Evolutionary conservation across 2,329 filamentous ascomycete genomes (phyloP), one percentile per base, ranked within the genome.

Genomic region (Diaporthe sp.): DNA sequence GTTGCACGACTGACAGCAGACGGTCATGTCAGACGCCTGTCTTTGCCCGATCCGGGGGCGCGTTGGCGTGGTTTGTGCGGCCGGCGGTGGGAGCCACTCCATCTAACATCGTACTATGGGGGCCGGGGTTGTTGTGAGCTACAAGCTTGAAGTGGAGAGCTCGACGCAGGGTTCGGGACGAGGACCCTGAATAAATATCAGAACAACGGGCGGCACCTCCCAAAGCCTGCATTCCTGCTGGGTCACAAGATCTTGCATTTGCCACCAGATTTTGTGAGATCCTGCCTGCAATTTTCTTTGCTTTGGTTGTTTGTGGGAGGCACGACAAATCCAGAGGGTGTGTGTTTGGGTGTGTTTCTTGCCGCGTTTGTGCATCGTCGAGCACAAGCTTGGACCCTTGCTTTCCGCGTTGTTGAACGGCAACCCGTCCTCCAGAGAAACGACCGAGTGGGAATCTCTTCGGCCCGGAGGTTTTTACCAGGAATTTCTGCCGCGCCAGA

Each of bases 1-100:
- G 61, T 75, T 73, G 74, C 74, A 66, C 57, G 74, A 70, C 74
- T 73, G 67, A 74, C 71, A 76, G 74, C 71, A 74, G 74, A 76
- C 67, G 35, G 66, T 67, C 72, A 68, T 69, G 72, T 72, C 57
- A 54, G 45, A 42, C 57, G 55, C 64, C 45, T 40, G 47, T 68
- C 64, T 68, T 68, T 47, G 68, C 68, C 68, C 64, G 58, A 73
- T 67, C 47, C 60, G 60, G 61, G 61, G 38, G 35, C 68, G 30
- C 42, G 30, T 47, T 30, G 40, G 30, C 69, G 52, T 45, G n/a
- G 28, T 71, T 57, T 45, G 35, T 19, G 54, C 45, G 50, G 33
- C 38, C 35, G n/a, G 35, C 38, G 50, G 19, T 33, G 42, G 47
- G 40, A 54, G 57, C 33, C 45, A 71, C 57, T 10, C 57, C 50